These are phyloP conservation scores for Penicillium psychrofluorescens DNA, from an alignment of 495 filamentous ascomycete genomes.

Conservation along the genomic window DNA sequence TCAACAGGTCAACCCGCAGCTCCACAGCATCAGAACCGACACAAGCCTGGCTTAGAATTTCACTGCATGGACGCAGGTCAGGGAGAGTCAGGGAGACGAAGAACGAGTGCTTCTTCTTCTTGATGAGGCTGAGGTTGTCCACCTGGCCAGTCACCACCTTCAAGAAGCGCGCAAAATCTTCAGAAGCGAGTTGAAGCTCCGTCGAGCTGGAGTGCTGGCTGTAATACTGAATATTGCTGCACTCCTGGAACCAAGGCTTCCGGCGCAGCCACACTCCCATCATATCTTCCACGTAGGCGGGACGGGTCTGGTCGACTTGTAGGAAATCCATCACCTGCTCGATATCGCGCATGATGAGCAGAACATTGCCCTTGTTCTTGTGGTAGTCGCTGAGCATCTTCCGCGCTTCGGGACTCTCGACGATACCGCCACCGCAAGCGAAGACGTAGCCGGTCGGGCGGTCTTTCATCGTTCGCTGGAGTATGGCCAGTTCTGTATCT, in stretches of 20 bases:
- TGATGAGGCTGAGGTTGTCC: conserved; percentile 56
- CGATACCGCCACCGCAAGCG: conserved; percentile 89
- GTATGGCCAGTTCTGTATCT: conserved; percentile 66
- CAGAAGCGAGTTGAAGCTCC: conserved; percentile 52
- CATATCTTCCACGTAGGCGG: conserved; percentile 92
- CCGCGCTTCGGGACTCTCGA: conserved; percentile 79
- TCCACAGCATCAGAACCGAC: conserved; percentile 93
- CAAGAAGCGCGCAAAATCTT: conserved; percentile 78
- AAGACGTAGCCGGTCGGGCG: conserved; percentile 73
- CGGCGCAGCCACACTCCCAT: conserved; percentile 85
- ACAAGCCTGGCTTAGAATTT: conserved; percentile 61
- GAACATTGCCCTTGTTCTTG: conserved; percentile 75
- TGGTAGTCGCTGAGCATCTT: conserved; percentile 68
- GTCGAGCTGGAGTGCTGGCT: conserved; percentile 55
- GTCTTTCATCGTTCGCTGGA: conserved; percentile 65
- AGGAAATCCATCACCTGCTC: conserved; percentile 85
- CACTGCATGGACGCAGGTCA: conserved; percentile 53
- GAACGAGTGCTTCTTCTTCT: conserved; percentile 72
- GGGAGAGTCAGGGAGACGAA: conserved; percentile 89
- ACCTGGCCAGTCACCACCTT: conserved; percentile 61
- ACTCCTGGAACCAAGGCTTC: conserved; percentile 85
- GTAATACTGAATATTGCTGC: conserved; percentile 93
- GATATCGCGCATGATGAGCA: conserved; percentile 82
- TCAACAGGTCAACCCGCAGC: conserved; percentile 82
- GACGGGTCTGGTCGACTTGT: conserved; percentile 80